Percentiles rank a stretch among this genome's conserved stretches.
These are phyloP conservation scores for Hibiscus tridactylites DNA, from an alignment of 345 rosid genomes.

Conservation along the genomic window DNA sequence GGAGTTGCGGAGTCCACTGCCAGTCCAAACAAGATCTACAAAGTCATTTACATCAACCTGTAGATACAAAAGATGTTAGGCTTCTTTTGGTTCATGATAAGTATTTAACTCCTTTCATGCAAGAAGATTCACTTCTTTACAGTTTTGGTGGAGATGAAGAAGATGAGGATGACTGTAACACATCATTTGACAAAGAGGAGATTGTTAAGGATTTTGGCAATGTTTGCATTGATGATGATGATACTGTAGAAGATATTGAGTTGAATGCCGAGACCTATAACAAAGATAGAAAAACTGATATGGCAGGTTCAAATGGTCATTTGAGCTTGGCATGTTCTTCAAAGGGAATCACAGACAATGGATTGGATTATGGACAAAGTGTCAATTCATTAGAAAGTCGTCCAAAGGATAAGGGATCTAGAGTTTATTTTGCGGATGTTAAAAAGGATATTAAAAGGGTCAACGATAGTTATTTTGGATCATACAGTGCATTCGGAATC, in stretches of 20 bases:
- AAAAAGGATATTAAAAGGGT: conserved; percentile 49
- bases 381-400: conserved; percentile 12
- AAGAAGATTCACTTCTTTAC: conserved; percentile 74
- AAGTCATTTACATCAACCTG: conserved; percentile 38
- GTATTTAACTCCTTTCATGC: conserved; percentile 65
- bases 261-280: conserved; percentile 12
- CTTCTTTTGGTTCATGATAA: conserved; percentile 45
- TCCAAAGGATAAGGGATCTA: conserved; percentile 18
- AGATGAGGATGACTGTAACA: conserved; percentile 44
- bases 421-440: conserved; percentile 24
- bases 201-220: conserved; percentile 39
- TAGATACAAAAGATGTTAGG: conserved; percentile 27
- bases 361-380: conserved; percentile 17
- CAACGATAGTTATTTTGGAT: conserved; percentile 74
- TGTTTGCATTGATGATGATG: conserved; percentile 31
- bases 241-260: conserved; percentile 18
- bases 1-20: conserved; percentile 49
- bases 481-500: conserved; percentile 84
- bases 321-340: conserved; percentile 18
- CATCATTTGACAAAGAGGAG: conserved; percentile 38
- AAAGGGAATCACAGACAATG: conserved; percentile 20
- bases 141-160: conserved; percentile 71
- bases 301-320: conserved; percentile 26
- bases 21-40: conserved; percentile 37
- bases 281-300: conserved; percentile 24